A percentile compares a stretch with the other conserved stretches of the same genome.
These are phyloP conservation scores for Heterobasidion occidentale DNA, from an alignment of 1,284 basidiomycete genomes.

Conservation along the genomic window DNA sequence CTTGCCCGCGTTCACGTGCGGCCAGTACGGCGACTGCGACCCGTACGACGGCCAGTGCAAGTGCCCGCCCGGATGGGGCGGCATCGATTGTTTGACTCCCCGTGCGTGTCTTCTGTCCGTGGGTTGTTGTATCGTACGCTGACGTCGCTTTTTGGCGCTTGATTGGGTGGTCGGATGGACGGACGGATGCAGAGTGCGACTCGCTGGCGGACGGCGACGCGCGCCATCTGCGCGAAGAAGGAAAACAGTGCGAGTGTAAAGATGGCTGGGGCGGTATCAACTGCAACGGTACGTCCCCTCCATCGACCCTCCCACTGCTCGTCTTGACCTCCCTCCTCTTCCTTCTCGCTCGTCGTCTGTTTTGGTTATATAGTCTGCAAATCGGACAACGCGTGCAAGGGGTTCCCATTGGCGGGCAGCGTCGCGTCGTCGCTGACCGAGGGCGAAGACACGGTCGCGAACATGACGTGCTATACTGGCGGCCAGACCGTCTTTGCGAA, in stretches of 20 bases:
- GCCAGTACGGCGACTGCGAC: slow-evolving; percentile 82
- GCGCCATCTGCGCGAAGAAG: slow-evolving; percentile 72
- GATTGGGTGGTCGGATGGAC: background rate
- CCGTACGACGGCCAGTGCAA: slow-evolving; percentile 85
- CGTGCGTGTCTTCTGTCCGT: slow-evolving; percentile 38
- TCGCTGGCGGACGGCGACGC: slow-evolving; percentile 86
- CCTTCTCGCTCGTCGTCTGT: no score
- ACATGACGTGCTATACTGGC: slow-evolving; percentile 92
- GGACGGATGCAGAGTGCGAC: slow-evolving; percentile 65
- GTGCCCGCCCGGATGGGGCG: slow-evolving; percentile 87
- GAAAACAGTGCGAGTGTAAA: slow-evolving; percentile 79
- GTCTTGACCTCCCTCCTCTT: background rate
- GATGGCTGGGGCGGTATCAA: slow-evolving; percentile 95
- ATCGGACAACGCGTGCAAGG: slow-evolving; percentile 69
- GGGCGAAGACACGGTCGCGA: slow-evolving; percentile 37
- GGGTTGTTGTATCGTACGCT: no score
- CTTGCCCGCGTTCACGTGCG: slow-evolving; percentile 76
- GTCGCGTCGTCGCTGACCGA: slow-evolving; percentile 31
- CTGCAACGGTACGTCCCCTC: slow-evolving; percentile 71
- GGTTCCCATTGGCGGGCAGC: slow-evolving; percentile 60
- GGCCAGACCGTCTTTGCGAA: slow-evolving; percentile 89
- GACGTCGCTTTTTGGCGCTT: background rate
- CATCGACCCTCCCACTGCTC: background rate
- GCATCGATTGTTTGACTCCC: slow-evolving; percentile 81
- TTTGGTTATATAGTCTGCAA: slow-evolving; percentile 62